phyloP scores from a whole-genome alignment of 2,329 filamentous ascomycete genomes.

The Aspergillus neotritici region DNA sequence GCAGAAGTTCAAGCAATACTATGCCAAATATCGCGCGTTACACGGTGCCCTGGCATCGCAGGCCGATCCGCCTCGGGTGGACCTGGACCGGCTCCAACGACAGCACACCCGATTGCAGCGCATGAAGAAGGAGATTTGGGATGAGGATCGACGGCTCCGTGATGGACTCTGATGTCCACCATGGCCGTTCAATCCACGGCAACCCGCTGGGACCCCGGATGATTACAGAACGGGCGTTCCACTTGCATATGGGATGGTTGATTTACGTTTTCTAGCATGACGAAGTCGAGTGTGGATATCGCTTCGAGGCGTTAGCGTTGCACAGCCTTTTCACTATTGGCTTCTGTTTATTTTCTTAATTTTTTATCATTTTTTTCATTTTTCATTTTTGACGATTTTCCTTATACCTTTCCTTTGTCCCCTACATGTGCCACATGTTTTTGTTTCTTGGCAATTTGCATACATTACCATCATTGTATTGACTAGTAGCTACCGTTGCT shows the following conservation, averaged over 20 bases:
- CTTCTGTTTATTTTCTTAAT: slow-evolving; percentile 5
- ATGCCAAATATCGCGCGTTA: slow-evolving; percentile 53
- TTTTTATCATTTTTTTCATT: slow-evolving; percentile 3
- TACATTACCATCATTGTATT: slow-evolving; percentile 1
- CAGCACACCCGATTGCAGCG: slow-evolving; percentile 51
- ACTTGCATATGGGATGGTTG: slow-evolving; percentile 2
- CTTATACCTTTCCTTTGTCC: slow-evolving; percentile 3
- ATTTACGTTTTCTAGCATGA: slow-evolving; percentile 12
- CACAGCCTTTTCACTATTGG: background rate
- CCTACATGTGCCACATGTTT: slow-evolving; percentile 7
- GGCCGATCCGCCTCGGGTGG: slow-evolving; percentile 42
- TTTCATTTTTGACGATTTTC: slow-evolving; percentile 1
- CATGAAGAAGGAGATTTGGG: slow-evolving; percentile 56
- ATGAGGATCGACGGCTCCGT: slow-evolving; percentile 36
- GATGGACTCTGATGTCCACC: slow-evolving; percentile 15
- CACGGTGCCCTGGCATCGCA: slow-evolving; percentile 44
- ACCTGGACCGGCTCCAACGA: slow-evolving; percentile 49
- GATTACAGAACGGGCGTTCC: slow-evolving; percentile 10
- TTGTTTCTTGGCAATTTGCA: slow-evolving; percentile 6
- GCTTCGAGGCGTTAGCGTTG: slow-evolving; percentile 9
- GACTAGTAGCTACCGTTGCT: slow-evolving; percentile 5
- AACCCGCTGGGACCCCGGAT: slow-evolving; percentile 2
- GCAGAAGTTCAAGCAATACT: slow-evolving; percentile 51
- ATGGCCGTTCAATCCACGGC: slow-evolving; percentile 5
- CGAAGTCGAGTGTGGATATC: slow-evolving; percentile 5